Evolutionary conservation across 2,329 filamentous ascomycete genomes (phyloP).

Genomic region (Aspergillus uvarum): DNA sequence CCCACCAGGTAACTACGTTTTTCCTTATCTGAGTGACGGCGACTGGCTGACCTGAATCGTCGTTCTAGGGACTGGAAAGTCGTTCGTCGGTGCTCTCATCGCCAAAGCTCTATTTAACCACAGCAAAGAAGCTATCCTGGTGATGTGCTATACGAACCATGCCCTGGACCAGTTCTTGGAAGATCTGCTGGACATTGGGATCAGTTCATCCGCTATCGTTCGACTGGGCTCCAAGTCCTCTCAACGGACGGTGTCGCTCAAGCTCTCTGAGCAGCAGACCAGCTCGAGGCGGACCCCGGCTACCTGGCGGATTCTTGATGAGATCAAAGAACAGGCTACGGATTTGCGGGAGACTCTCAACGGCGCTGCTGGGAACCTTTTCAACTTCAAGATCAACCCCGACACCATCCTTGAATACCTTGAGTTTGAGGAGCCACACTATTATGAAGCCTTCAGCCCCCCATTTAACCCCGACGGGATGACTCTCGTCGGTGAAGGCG

Average conservation of each 20-base stretch:
- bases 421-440: slow-evolving; percentile 52
- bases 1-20: slow-evolving; percentile 58
- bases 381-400: background rate
- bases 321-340: slow-evolving; percentile 38
- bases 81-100: slow-evolving; percentile 66
- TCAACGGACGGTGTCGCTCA: slow-evolving; percentile 48
- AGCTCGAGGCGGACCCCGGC: slow-evolving; percentile 12
- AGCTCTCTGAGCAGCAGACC: slow-evolving; percentile 44
- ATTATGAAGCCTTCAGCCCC: slow-evolving; percentile 58
- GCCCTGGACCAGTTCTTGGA: slow-evolving; percentile 65
- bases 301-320: slow-evolving; percentile 47
- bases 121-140: slow-evolving; percentile 56
- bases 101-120: slow-evolving; percentile 56
- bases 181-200: slow-evolving; percentile 62
- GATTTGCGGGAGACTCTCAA: slow-evolving; percentile 16
- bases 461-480: slow-evolving; percentile 51
- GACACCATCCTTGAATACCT: slow-evolving; percentile 40
- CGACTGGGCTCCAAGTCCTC: slow-evolving; percentile 64
- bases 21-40: background rate
- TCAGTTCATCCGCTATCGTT: slow-evolving; percentile 53
- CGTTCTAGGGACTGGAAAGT: slow-evolving; percentile 67
- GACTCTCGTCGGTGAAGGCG: slow-evolving; percentile 45
- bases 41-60: too few species aligned
- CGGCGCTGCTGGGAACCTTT: too few species aligned
- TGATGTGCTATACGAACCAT: slow-evolving; percentile 69